Conservation (phyloP, 2,329 filamentous ascomycete genomes). For the Curvularia sp. region DNA sequence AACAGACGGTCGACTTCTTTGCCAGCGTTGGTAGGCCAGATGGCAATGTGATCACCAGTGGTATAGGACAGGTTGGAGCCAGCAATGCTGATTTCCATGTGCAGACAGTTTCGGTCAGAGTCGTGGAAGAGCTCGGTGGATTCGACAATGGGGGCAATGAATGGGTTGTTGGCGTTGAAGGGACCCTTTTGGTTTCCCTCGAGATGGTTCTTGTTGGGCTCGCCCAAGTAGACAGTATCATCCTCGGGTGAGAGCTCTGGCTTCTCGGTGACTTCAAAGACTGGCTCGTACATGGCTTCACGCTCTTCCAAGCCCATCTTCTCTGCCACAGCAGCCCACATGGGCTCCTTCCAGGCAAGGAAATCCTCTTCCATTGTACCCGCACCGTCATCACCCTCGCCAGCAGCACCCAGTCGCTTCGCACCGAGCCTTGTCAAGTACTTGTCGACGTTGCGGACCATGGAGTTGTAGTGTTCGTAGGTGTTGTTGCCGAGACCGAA, state of each 20-base stretch:
- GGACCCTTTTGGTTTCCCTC: conserved; percentile 84
- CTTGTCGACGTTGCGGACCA: conserved; percentile 91
- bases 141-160: conserved; percentile 89
- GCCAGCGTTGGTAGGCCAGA: conserved; percentile 97
- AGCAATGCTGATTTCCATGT: conserved; percentile 92
- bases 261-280: conserved; percentile 81
- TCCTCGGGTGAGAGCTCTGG: conserved; percentile 76
- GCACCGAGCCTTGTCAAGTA: conserved; percentile 83
- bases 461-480: conserved; percentile 98
- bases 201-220: conserved; percentile 95
- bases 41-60: conserved; percentile 94
- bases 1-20: conserved; percentile 91
- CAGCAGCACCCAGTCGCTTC: conserved; percentile 81
- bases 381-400: conserved; percentile 96
- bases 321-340: conserved; percentile 87
- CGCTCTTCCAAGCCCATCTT: conserved; percentile 92
- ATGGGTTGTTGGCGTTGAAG: conserved; percentile 96
- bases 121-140: conserved; percentile 90
- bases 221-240: conserved; percentile 87
- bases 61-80: conserved; percentile 91
- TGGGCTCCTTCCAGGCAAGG: conserved; percentile 97
- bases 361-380: conserved; percentile 99
- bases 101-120: conserved; percentile 91
- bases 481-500: conserved; percentile 99
- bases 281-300: conserved; percentile 93